A percentile compares a stretch with the other conserved stretches of the same genome.
Evolutionary conservation across 805 yeast species (phyloP).

Genomic region (Wickerhamiella hasegawae): DNA sequence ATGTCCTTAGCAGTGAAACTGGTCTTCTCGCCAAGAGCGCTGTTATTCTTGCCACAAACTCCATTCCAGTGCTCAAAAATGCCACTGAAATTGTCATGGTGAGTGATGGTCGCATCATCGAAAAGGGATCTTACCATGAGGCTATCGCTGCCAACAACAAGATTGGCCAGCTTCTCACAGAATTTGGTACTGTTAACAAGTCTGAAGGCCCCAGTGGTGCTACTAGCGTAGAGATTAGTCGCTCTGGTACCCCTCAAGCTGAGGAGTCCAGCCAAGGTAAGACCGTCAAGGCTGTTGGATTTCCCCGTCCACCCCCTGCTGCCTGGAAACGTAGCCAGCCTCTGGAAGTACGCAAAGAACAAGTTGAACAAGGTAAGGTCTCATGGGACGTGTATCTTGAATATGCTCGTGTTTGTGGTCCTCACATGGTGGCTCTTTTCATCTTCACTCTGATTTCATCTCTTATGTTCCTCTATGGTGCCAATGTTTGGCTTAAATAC

Average conservation of each 20-base stretch:
- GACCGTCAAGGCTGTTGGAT: neutral
- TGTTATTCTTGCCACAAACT: conserved; percentile 71
- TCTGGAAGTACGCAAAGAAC: conserved; percentile 37
- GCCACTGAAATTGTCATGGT: conserved; percentile 60
- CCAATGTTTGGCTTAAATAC: conserved; percentile 83
- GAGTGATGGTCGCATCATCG: conserved; percentile 30
- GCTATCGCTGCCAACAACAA: conserved; percentile 7
- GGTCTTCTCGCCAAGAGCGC: conserved; percentile 67
- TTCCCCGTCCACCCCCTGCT: conserved; percentile 27
- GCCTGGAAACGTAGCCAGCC: conserved; percentile 27
- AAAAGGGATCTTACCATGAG: conserved; percentile 20
- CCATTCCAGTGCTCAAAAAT: conserved; percentile 61
- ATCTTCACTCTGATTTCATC: conserved; percentile 39
- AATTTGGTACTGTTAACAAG: neutral
- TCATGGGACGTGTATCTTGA: conserved; percentile 70
- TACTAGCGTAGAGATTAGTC: neutral
- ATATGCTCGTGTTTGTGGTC: conserved; percentile 80
- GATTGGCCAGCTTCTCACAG: neutral
- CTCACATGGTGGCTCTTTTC: conserved; percentile 43
- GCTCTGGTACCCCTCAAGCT: neutral
- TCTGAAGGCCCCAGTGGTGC: neutral
- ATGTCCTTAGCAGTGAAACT: conserved; percentile 63
- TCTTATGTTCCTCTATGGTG: conserved; percentile 21
- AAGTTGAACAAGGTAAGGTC: conserved; percentile 84
- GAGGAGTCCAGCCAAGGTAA: neutral